Evolutionary conservation across 2,329 filamentous ascomycete genomes (phyloP).

Genomic region (Xylaria sp.): DNA sequence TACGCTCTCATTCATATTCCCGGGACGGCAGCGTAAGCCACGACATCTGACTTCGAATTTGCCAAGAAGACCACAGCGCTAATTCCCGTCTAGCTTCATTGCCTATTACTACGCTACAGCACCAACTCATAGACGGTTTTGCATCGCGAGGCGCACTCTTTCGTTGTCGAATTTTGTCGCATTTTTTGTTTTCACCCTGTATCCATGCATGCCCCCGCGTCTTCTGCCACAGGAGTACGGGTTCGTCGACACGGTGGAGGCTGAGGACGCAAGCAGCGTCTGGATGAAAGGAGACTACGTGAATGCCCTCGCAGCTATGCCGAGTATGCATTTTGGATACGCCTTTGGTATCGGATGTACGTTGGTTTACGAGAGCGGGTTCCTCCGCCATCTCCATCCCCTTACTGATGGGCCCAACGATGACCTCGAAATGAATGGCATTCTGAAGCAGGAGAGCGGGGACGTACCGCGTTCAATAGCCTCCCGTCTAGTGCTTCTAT

Average conservation of each 20-base stretch:
- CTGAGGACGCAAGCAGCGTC: conserved; percentile 54
- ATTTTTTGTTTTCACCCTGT: conserved; percentile 53
- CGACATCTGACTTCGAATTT: neutral
- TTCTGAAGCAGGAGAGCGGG: conserved; percentile 27
- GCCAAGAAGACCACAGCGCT: neutral
- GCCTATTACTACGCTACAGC: conserved; percentile 52
- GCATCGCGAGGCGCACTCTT: conserved; percentile 51
- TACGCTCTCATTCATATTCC: conserved; percentile 58
- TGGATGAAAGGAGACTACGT: conserved; percentile 62
- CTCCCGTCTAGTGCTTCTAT: conserved; percentile 28
- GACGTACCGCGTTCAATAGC: conserved; percentile 32
- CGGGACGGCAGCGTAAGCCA: conserved; percentile 51
- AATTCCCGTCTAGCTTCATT: conserved; percentile 44
- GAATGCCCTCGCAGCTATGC: conserved; percentile 64
- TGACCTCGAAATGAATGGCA: conserved; percentile 28
- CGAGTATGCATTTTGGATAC: conserved; percentile 63
- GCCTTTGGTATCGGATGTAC: conserved; percentile 60
- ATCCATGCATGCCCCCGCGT: conserved; percentile 55
- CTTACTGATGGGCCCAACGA: conserved; percentile 20
- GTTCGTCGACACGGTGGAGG: conserved; percentile 48
- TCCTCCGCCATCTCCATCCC: conserved; percentile 47
- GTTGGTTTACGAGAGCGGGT: conserved; percentile 57
- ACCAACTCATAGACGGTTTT: conserved; percentile 45
- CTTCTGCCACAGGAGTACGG: conserved; percentile 53
- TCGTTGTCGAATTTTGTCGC: conserved; percentile 55